A percentile compares a stretch with the other conserved stretches of the same genome.
Conservation (phyloP, 352 stramenopile species). For the Elongisporangium undulatum region DNA sequence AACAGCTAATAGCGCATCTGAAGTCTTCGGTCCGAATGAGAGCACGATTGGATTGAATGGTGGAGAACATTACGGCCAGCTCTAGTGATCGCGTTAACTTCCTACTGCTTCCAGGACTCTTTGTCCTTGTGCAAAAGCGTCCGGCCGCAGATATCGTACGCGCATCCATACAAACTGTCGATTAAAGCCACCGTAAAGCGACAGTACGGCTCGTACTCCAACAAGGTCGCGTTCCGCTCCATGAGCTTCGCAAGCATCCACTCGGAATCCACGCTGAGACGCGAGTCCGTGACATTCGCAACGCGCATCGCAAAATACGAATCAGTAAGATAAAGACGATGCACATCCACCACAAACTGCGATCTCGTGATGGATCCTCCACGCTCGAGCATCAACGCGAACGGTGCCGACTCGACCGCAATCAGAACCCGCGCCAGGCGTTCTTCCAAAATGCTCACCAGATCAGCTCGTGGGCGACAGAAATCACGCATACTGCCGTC, state of each 20-base stretch:
- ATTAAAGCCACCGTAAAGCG: background rate
- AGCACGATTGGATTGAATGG: too few relatives aligned
- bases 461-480: background rate
- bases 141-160: background rate
- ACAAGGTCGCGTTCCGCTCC: background rate
- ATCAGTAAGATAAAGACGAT: background rate
- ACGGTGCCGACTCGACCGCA: background rate
- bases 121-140: background rate
- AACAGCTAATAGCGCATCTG: too few relatives aligned
- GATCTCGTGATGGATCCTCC: background rate
- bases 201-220: background rate
- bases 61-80: too few relatives aligned
- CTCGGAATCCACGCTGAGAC: background rate
- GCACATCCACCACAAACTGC: background rate
- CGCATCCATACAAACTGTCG: background rate
- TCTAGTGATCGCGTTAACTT: too few relatives aligned
- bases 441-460: background rate
- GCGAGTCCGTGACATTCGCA: background rate
- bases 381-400: background rate
- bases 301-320: too few relatives aligned
- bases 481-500: background rate
- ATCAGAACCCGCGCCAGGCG: background rate
- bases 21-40: too few relatives aligned
- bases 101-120: background rate
- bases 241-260: background rate